Evolutionary conservation across 2,329 filamentous ascomycete genomes (phyloP).

Genomic region (Volutella citrinella): DNA sequence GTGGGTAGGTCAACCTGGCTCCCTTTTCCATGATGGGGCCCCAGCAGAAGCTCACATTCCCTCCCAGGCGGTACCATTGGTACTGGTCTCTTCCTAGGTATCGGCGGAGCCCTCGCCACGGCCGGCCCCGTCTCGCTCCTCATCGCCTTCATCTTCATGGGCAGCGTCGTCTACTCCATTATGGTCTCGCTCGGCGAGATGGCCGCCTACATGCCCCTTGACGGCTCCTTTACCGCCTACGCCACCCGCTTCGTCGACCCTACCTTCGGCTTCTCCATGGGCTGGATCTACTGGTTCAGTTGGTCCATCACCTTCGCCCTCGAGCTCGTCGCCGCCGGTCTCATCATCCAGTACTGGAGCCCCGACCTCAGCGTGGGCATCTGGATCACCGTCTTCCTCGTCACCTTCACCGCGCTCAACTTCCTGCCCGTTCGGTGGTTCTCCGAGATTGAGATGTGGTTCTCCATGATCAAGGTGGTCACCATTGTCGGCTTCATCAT

Average conservation of each 20-base stretch:
- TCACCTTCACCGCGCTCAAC: conserved; percentile 66
- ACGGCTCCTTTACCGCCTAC: conserved; percentile 74
- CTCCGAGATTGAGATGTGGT: conserved; percentile 77
- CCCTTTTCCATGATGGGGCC: no score
- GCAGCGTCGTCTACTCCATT: conserved; percentile 70
- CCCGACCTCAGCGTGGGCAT: conserved; percentile 61
- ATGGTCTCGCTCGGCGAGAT: conserved; percentile 72
- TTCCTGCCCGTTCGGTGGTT: conserved; percentile 70
- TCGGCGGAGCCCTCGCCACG: conserved; percentile 58
- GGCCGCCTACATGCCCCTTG: conserved; percentile 73
- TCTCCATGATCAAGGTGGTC: conserved; percentile 73
- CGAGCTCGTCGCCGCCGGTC: conserved; percentile 68
- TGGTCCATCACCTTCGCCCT: conserved; percentile 73
- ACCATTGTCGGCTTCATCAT: conserved; percentile 74
- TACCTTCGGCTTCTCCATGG: conserved; percentile 72
- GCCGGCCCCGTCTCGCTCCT: conserved; percentile 65
- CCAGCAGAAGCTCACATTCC: no score
- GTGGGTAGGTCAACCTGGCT: no score
- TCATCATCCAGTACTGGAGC: conserved; percentile 77
- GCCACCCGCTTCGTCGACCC: conserved; percentile 72
- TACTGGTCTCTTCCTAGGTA: conserved; percentile 70
- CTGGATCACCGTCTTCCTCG: conserved; percentile 72
- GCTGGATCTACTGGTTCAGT: conserved; percentile 81
- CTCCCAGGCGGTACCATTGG: conserved; percentile 68
- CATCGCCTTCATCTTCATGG: conserved; percentile 68